A percentile compares a stretch with the other conserved stretches of the same genome.
Conservation (phyloP, 208 protist genomes). For the Leishmania turanica region DNA sequence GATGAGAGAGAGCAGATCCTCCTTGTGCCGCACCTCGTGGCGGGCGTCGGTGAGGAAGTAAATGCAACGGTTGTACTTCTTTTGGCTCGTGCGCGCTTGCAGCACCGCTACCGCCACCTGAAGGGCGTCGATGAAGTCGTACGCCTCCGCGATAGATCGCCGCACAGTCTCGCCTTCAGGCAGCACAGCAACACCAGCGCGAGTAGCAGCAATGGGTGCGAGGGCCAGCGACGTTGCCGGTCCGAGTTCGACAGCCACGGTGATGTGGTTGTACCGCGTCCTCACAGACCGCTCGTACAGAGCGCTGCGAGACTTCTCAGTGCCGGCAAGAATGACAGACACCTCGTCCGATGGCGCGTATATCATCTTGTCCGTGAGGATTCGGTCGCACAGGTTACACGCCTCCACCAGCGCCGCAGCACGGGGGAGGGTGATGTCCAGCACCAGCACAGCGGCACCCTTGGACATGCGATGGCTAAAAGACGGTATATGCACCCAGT, state of each 20-base stretch:
- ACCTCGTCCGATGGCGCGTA: conserved; percentile 67
- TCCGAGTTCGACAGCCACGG: conserved; percentile 10
- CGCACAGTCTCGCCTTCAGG: not conserved
- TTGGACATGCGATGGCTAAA: conserved; percentile 20
- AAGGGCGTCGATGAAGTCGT: conserved; percentile 86
- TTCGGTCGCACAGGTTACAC: conserved; percentile 35
- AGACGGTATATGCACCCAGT: not conserved
- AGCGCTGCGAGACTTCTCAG: conserved; percentile 35
- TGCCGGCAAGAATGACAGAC: conserved; percentile 69
- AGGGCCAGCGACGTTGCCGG: conserved; percentile 15
- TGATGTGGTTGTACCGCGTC: conserved; percentile 28
- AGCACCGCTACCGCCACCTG: conserved; percentile 78
- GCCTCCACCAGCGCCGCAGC: conserved; percentile 26
- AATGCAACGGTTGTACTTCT: conserved; percentile 71
- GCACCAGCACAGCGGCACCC: conserved; percentile 43
- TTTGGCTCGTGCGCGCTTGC: conserved; percentile 43
- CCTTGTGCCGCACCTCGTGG: conserved; percentile 65
- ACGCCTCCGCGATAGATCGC: conserved; percentile 1
- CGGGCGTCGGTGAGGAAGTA: conserved; percentile 88
- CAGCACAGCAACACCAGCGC: not conserved
- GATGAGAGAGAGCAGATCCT: conserved; percentile 54
- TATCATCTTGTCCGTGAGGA: conserved; percentile 48
- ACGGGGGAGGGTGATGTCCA: conserved; percentile 46
- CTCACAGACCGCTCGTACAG: conserved; percentile 24
- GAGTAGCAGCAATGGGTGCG: conserved; percentile 3